Conservation (phyloP, 192 early-diverging fungal genomes). For the Globomyces pollinis-pini region DNA sequence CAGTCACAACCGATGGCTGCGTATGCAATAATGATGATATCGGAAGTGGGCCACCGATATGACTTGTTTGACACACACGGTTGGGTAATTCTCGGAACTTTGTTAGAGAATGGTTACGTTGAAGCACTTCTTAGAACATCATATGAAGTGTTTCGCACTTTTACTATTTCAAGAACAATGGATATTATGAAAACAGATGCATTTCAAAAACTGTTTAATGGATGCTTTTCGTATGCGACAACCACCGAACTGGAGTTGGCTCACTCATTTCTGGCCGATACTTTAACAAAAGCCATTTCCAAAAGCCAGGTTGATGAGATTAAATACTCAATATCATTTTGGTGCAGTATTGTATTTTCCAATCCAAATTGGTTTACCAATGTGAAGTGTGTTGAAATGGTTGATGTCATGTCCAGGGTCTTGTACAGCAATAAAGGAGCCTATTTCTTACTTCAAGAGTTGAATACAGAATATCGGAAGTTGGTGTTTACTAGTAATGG, state of each 20-base stretch:
- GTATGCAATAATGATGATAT: constrained; percentile 26
- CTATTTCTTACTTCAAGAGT: neutral
- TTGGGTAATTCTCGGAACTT: constrained; percentile 22
- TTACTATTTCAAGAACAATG: neutral
- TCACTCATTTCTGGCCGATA: neutral
- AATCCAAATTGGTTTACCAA: constrained; percentile 20
- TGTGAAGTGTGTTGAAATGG: constrained; percentile 9
- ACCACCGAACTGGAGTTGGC: neutral
- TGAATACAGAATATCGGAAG: neutral
- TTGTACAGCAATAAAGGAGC: neutral
- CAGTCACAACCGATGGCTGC: constrained; percentile 25
- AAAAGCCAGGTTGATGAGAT: neutral
- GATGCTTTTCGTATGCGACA: neutral
- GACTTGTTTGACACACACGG: constrained; percentile 24
- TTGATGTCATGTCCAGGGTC: constrained; percentile 8
- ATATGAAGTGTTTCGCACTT: constrained; percentile 12
- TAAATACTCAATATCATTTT: neutral
- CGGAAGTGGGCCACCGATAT: constrained; percentile 25
- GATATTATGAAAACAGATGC: constrained; percentile 3
- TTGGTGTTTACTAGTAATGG: neutral
- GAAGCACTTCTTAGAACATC: constrained; percentile 13
- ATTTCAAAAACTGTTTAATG: neutral
- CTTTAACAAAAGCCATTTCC: neutral
- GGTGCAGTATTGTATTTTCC: constrained; percentile 15
- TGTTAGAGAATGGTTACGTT: constrained; percentile 10